These are phyloP conservation scores for Perkinsela sp. DNA, from an alignment of 208 protist species.

Conservation along the genomic window DNA sequence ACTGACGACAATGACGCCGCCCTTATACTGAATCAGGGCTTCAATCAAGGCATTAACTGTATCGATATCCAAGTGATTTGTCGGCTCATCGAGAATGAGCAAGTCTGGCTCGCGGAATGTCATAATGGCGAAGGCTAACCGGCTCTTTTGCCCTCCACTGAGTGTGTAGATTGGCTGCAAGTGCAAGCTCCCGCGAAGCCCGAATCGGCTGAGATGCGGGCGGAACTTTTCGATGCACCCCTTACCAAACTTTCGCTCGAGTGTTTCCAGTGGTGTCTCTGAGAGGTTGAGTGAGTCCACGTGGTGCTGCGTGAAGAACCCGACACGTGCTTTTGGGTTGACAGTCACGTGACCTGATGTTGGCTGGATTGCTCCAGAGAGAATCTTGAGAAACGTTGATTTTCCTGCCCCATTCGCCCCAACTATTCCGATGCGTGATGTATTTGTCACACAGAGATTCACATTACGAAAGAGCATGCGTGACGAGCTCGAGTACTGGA, in stretches of 20 bases:
- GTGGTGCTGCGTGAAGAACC: conserved; percentile 73
- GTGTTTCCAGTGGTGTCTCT: conserved; percentile 59
- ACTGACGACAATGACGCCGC: conserved; percentile 60
- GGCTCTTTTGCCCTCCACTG: conserved; percentile 75
- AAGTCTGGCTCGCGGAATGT: conserved; percentile 70
- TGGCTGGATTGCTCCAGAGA: conserved; percentile 43
- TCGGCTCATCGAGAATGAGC: conserved; percentile 82
- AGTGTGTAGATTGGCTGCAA: conserved; percentile 68
- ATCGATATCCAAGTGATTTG: conserved; percentile 80
- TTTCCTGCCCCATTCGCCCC: conserved; percentile 72
- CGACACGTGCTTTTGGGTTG: conserved; percentile 54
- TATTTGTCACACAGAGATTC: conserved; percentile 59
- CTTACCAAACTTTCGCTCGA: conserved; percentile 44
- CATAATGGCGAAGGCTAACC: conserved; percentile 70
- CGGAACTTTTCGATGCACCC: conserved; percentile 46
- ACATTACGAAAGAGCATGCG: conserved; percentile 55
- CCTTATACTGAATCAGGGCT: conserved; percentile 54
- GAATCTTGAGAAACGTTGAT: conserved; percentile 76
- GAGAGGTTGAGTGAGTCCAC: conserved; percentile 60
- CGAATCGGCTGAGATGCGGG: conserved; percentile 64
- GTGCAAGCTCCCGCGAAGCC: conserved; percentile 45
- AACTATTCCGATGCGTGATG: conserved; percentile 56
- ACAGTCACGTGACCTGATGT: conserved; percentile 26
- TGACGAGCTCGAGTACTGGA: conserved; percentile 50
- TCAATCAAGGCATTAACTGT: conserved; percentile 70